These are phyloP conservation scores for Amanita rimosa DNA, from an alignment of 768 basidiomycete species.

Conservation along the genomic window DNA sequence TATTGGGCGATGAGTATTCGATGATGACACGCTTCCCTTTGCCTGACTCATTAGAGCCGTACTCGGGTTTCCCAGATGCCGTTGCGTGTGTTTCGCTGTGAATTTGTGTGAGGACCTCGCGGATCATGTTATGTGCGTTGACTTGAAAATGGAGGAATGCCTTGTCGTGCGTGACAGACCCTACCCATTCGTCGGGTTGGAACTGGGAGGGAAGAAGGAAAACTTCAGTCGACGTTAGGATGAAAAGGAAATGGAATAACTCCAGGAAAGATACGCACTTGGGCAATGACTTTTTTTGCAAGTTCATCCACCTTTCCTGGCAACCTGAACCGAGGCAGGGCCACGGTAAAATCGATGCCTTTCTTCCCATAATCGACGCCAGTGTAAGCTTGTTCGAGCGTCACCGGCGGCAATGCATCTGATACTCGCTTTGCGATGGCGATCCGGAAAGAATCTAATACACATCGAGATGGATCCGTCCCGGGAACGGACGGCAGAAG, in stretches of 20 bases:
- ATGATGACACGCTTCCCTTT: slow-evolving; percentile 76
- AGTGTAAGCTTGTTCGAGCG: slow-evolving; percentile 67
- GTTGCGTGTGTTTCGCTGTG: slow-evolving; percentile 58
- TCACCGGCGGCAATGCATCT: slow-evolving; percentile 48
- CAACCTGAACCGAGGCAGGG: slow-evolving; percentile 83
- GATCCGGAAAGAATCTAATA: slow-evolving; percentile 72
- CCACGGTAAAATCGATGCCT: slow-evolving; percentile 87
- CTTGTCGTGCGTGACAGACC: slow-evolving; percentile 56
- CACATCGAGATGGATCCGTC: slow-evolving; percentile 53
- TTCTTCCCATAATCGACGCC: slow-evolving; percentile 90
- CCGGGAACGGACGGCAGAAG: slow-evolving; percentile 22
- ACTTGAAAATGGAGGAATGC: slow-evolving; percentile 79
- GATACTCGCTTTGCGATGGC: slow-evolving; percentile 67
- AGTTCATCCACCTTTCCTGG: slow-evolving; percentile 75
- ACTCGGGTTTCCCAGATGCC: slow-evolving; percentile 51
- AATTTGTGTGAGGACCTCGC: slow-evolving; percentile 61
- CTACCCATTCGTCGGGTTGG: slow-evolving; percentile 70
- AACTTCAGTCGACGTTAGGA: not conserved
- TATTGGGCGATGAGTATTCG: slow-evolving; percentile 95
- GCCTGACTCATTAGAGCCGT: slow-evolving; percentile 72
- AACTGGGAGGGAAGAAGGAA: slow-evolving; percentile 40
- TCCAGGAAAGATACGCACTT: slow-evolving; percentile 27
- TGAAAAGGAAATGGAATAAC: not conserved
- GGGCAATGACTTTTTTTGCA: slow-evolving; percentile 59
- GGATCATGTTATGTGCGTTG: slow-evolving; percentile 51